Evolutionary conservation across 495 filamentous ascomycete genomes (phyloP).

Genomic region (Podospora pseudoanserina): DNA sequence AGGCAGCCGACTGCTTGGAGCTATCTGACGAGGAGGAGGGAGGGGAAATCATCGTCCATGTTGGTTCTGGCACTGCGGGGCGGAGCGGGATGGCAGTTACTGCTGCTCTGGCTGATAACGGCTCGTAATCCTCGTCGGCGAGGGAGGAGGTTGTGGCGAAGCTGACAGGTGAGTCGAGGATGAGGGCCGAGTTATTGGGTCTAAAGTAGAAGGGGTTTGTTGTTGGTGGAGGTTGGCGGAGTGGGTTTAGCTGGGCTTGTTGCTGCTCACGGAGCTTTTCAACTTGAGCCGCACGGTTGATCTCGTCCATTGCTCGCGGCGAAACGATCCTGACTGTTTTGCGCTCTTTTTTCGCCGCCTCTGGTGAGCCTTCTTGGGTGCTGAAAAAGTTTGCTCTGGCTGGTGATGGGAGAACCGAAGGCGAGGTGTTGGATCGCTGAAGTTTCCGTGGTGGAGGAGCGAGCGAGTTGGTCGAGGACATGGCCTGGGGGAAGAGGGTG

Average conservation of each 20-base stretch:
- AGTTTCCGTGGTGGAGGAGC: conserved; percentile 33
- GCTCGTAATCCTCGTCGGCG: conserved; percentile 20
- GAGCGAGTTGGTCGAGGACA: conserved; percentile 16
- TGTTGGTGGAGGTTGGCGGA: background rate
- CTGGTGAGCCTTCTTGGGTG: background rate
- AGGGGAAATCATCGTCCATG: conserved; percentile 51
- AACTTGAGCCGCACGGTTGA: conserved; percentile 23
- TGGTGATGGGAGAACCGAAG: conserved; percentile 47
- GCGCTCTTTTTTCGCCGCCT: conserved; percentile 17
- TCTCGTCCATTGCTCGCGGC: conserved; percentile 32
- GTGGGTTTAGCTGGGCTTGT: conserved; percentile 16
- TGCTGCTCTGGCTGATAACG: conserved; percentile 6
- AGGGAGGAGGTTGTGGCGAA: conserved; percentile 12
- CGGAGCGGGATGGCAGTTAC: conserved; percentile 13
- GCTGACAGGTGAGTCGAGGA: conserved; percentile 47
- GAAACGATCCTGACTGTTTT: conserved; percentile 33
- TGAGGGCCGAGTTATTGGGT: conserved; percentile 42
- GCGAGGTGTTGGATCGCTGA: conserved; percentile 58
- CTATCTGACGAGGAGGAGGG: conserved; percentile 26
- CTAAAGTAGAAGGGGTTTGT: conserved; percentile 34
- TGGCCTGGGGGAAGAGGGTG: conserved; percentile 56
- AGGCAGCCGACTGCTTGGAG: conserved; percentile 19
- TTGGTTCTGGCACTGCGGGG: conserved; percentile 42
- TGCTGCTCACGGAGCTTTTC: conserved; percentile 30
- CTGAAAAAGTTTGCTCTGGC: conserved; percentile 33